Conservation (phyloP, 768 basidiomycete species). For the Leucocoprinus birnbaumii region DNA sequence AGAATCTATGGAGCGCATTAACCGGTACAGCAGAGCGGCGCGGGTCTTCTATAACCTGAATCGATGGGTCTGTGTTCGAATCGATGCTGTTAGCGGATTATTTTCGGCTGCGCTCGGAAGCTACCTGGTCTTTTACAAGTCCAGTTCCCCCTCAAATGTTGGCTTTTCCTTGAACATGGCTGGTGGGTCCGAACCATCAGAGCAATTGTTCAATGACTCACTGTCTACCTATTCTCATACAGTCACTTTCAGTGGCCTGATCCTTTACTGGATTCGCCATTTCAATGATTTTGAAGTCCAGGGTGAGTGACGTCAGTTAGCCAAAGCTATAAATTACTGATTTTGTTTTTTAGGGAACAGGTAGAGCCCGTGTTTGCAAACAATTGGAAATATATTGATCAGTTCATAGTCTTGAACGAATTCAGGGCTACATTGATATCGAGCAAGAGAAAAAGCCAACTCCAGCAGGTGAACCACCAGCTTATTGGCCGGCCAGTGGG, state of each 20-base stretch:
- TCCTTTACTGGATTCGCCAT: constrained; percentile 46
- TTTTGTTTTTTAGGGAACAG: constrained; percentile 12
- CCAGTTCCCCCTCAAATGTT: constrained; percentile 35
- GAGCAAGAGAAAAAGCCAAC: constrained; percentile 51
- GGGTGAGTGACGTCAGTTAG: constrained; percentile 18
- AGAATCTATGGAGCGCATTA: constrained; percentile 45
- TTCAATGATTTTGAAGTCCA: constrained; percentile 42
- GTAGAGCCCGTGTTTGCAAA: background rate
- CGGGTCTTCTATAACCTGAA: constrained; percentile 49
- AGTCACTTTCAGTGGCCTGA: constrained; percentile 54
- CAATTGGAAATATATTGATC: no score
- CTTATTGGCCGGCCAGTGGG: constrained; percentile 65
- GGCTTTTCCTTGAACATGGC: constrained; percentile 59
- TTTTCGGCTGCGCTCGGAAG: constrained; percentile 52
- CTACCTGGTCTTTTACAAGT: constrained; percentile 45
- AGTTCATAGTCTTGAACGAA: constrained; percentile 55
- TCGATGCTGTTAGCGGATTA: constrained; percentile 51
- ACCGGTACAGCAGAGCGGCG: constrained; percentile 43
- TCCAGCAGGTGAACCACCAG: constrained; percentile 45
- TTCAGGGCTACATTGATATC: constrained; percentile 60
- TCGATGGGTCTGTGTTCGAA: constrained; percentile 42
- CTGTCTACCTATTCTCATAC: background rate
- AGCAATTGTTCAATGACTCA: no score
- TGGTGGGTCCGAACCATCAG: constrained; percentile 17
- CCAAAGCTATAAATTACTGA: background rate